Evolutionary conservation across 192 early-diverging fungal genomes (phyloP), one percentile per base, ranked within the genome.

Genomic region (Coemansia sp.): DNA sequence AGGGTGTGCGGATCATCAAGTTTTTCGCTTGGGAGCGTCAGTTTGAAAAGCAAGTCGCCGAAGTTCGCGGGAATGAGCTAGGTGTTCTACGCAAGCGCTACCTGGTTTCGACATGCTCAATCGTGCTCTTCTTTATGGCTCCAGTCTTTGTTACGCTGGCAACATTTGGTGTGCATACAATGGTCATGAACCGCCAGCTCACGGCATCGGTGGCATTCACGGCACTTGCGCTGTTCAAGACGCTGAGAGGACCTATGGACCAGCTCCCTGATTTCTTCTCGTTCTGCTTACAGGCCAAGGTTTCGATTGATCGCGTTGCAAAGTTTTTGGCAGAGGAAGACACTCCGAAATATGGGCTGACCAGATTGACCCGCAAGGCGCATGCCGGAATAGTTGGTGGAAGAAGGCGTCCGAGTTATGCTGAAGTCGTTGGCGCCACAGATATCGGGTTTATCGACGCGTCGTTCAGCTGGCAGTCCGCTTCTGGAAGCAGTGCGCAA

Each of bases 1-100:
- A 93, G 76, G 94, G 92, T 43, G 95, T 98, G 56, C 87, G 94
- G 46, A 92, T 98, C 58, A 90, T 98, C 62, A 98, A 98, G 70
- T 90, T 96, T 66, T 92, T 92, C 79, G 90, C 87, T 20, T 94
- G 92, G 92, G 91, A 92, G 75, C 68, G 77, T 15, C 85, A 87
- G 66, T 93, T 97, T 72, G 78, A 88, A 66, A 80, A 85, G 21
- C 85, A 89, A 62, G 84, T 96, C 12, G 86, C 86, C 9, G 69
- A 68, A 4, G 83, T 89, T 14, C 85, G 91, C 48, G 84, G 84
- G 24, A 76, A 71, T 39, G 90, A 93, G 75, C 67, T 92, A 39
- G 61, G 72, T 20, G 83, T 86, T 6, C 82, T 89, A 58, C 72
- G 72, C 23, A 61, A 62, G 63, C 72, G 72, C 20, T 80, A 75